Conservation (phyloP, 257 asterid genomes). For the Rubia yunnanensis region DNA sequence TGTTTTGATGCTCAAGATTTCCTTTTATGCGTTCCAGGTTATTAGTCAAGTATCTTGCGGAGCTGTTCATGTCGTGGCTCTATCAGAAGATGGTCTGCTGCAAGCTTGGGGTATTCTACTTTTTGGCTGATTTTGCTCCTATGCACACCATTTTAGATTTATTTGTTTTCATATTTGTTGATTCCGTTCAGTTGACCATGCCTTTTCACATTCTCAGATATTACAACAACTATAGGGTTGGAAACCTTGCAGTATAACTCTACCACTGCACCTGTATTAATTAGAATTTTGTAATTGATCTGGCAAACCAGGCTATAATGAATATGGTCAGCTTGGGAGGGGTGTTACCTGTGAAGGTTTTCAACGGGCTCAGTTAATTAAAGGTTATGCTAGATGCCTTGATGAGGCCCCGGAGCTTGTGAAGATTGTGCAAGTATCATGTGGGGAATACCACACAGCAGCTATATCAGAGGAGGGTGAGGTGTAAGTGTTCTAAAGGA, state of each 20-base stretch:
- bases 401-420: slow-evolving; percentile 96
- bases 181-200: slow-evolving; percentile 4
- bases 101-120: slow-evolving; percentile 82
- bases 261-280: slow-evolving; percentile 28
- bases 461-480: slow-evolving; percentile 87
- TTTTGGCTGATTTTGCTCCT: not conserved
- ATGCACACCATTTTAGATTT: slow-evolving; percentile 1
- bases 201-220: not conserved
- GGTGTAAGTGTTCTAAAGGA: slow-evolving; percentile 84
- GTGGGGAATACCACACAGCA: slow-evolving; percentile 95
- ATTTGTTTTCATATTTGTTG: not conserved
- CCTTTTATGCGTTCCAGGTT: slow-evolving; percentile 38
- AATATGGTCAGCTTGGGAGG: slow-evolving; percentile 97
- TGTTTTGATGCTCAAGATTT: not conserved
- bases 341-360: slow-evolving; percentile 94
- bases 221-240: slow-evolving; percentile 15
- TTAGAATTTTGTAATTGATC: slow-evolving; percentile 41
- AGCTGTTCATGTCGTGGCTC: slow-evolving; percentile 84
- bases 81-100: slow-evolving; percentile 84
- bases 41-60: slow-evolving; percentile 94
- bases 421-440: slow-evolving; percentile 80
- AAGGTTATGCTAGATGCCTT: slow-evolving; percentile 76
- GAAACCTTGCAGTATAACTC: slow-evolving; percentile 19
- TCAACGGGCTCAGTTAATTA: slow-evolving; percentile 80
- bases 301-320: slow-evolving; percentile 94